Base-by-base conservation (phyloP, 805 yeast genomes). In the Pichia membranifaciens region DNA sequence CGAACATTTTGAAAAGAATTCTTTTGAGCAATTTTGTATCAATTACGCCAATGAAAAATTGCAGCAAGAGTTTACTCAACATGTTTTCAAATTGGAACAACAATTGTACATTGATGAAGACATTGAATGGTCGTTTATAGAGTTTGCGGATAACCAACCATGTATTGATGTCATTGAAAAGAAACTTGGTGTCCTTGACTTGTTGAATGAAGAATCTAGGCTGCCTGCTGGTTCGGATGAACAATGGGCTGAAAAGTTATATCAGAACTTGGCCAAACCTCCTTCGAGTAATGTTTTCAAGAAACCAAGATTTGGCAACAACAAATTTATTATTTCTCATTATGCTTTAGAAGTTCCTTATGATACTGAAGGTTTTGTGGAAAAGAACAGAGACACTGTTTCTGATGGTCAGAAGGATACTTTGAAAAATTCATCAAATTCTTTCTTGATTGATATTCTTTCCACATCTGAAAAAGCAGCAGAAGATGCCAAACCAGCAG, bases 61-160 rank as follows among this genome's bases (percentile, higher is more conserved):
- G 58, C 98, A 91, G 68, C 98, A 91, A 68, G 97, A 91, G 66
- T 91, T 91, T 68, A 91, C 90, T 60, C 97, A 89, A 71, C 97
- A 91, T 60, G 97, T 91, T 45, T 91, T 91, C 78, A 91, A 91
- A 64, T 76, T 93, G 52, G 99, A 91, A 64, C 98, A 93, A 72
- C 96, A 90, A 61, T 97, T 93, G 63, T 91, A 91, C 63, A 76
- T 89, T 45, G 79, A 78, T 50, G 98, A 91, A 69, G 85, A 90
- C 61, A 90, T 91, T 54, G 93, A 90, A 64, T 91, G 98, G 97
- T 84, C 91, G 9, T 91, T 91, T 59, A 91, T 91, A 58, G 97
- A 91, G 58, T 91, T 90, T 60, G 81, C 93, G 45, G 99, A 91
- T 65, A 91, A 91, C 65, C 96, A 93, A 71, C 98, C 97, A 3